Base-by-base conservation (phyloP, 768 basidiomycete genomes). In the Boletus edulis region DNA sequence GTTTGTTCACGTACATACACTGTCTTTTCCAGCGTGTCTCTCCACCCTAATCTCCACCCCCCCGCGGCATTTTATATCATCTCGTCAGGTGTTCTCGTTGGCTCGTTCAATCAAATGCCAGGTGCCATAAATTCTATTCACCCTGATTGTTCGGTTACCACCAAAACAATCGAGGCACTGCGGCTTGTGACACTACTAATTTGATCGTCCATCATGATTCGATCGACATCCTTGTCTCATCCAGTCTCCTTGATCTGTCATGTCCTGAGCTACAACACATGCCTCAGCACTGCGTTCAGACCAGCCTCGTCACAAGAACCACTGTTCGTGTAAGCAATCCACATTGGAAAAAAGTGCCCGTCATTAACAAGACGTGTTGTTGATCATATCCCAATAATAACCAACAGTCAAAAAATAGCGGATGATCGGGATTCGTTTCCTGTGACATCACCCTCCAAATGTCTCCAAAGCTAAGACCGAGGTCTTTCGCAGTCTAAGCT, bases 1-100 rank as follows among this genome's bases (percentile, higher is more conserved):
- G 69, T 70, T 59, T 62, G 52, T 64, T 71, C 70, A 71, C 71
- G 70, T 71, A 71, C 71, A 66, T 61, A 43, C 54, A 54, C 65
- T 50, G 59, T 68, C 64, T 51, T 62, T 59, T 70, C 48, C 67
- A 63, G 61, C 68, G 60, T 71, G 62, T 61, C 62, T 59, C 65
- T 67, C 65, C 67, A 67, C 67, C 63, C 65, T 61, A 61, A 65
- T 61, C 63, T 69, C 64, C 68, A 59, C 60, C 54, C 58, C 54
- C 58, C 69, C 69, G 69, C 69, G 71, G 69, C 60, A 53, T 62
- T 62, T 46, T 58, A 46, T 56, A 50, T 56, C 58, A 51, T 57
- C n/a, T 35, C 54, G 50, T 56, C 61, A 54, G 52, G 18, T 51
- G 54, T 51, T 47, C 52, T 52, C 55, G 49, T 34, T 51, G 55